These are phyloP conservation scores for Jaltomata sinuosa DNA, from an alignment of 257 asterid genomes.

Conservation along the genomic window DNA sequence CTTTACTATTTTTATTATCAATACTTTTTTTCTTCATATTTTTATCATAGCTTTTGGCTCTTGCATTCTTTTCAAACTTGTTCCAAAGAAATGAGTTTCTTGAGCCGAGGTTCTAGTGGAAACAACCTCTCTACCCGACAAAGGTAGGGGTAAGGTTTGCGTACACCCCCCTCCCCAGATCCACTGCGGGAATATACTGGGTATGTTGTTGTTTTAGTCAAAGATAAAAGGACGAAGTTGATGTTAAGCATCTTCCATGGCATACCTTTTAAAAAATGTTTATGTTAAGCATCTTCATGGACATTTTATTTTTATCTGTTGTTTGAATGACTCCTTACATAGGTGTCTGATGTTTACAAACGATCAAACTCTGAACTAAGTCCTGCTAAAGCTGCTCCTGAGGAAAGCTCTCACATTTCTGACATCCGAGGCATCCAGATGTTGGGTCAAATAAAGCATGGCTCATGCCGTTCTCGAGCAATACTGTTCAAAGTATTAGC, in stretches of 20 bases:
- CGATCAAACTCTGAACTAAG: constrained; percentile 70
- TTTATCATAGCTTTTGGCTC: neutral
- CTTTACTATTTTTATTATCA: neutral
- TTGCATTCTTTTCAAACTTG: neutral
- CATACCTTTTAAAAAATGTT: neutral
- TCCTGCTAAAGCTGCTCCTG: constrained; percentile 56
- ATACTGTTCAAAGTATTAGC: constrained; percentile 95
- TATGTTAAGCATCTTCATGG: neutral
- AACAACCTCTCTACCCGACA: neutral
- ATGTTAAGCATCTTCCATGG: neutral
- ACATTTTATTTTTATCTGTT: neutral
- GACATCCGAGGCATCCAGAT: constrained; percentile 69
- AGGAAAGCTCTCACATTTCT: constrained; percentile 51
- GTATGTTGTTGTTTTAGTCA: neutral
- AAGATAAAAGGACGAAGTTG: neutral
- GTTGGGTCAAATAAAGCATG: constrained; percentile 89
- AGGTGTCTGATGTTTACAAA: constrained; percentile 91
- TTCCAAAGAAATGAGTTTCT: neutral
- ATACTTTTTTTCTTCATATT: neutral
- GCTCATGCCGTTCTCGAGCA: constrained; percentile 94
- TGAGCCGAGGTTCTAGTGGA: neutral
- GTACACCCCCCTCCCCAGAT: neutral
- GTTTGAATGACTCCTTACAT: constrained; percentile 10
- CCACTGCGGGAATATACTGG: neutral
- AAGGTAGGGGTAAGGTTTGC: neutral